Percentiles rank a stretch among this genome's conserved stretches.
These are phyloP conservation scores for Sporothrix variecibatus DNA, from an alignment of 2,329 filamentous ascomycete species.

Conservation along the genomic window DNA sequence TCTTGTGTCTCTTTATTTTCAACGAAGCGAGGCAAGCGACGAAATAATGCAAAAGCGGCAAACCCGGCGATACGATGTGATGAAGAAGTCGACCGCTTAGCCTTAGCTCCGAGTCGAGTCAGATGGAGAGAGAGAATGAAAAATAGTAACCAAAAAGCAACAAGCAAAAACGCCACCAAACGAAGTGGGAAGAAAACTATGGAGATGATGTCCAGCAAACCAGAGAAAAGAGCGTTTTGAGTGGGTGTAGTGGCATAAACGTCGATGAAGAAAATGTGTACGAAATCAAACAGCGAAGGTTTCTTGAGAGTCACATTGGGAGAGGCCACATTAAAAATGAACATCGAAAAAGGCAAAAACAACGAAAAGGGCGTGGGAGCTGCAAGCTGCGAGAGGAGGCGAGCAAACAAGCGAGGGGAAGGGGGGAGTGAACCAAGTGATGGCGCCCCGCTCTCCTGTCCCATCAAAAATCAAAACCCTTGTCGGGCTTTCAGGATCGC, in stretches of 20 bases:
- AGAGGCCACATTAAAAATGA: background rate
- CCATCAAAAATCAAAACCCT: background rate
- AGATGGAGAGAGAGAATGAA: background rate
- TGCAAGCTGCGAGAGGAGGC: background rate
- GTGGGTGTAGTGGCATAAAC: background rate
- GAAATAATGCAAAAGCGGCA: background rate
- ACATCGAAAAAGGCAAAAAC: background rate
- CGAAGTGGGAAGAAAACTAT: background rate
- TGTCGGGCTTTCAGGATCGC: background rate
- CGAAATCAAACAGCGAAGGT: background rate
- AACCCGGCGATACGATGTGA: background rate
- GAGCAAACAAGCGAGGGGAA: background rate
- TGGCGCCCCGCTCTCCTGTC: background rate
- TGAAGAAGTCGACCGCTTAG: background rate
- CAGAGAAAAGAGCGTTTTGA: background rate
- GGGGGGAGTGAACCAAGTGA: conserved; percentile 22
- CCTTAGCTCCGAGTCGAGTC: conserved; percentile 1
- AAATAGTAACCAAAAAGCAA: too few relatives aligned
- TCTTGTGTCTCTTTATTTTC: background rate
- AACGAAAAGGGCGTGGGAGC: background rate
- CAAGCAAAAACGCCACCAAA: background rate
- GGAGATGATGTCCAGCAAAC: too few relatives aligned
- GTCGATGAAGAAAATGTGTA: background rate
- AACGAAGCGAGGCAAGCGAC: conserved; percentile 14
- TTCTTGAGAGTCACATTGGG: background rate